Evolutionary conservation across 169 alveolate species (phyloP), one percentile per base, ranked within the genome.

Genomic region (Eimeria maxima): DNA sequence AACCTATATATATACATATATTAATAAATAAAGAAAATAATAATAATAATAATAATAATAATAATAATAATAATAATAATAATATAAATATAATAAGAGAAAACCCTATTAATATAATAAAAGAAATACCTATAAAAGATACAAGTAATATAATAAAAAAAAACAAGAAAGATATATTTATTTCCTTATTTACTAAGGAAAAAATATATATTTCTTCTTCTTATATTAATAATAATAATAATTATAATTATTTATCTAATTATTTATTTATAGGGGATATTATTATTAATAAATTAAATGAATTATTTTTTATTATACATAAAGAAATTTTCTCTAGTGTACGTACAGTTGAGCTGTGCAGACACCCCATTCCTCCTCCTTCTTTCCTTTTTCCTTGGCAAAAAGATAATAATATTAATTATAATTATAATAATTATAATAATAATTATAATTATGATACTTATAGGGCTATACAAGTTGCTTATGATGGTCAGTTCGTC

Each of bases 331-430:
- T 80, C 2, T 44, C 45, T 10, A 90, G 95, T 63, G 7, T 90
- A 24, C 81, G 71, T 65, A 13, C 81, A 6, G 83, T 90, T 4
- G 95, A 90, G n/a, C 53, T 90, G 27, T 90, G 95, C 65, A 63
- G 95, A 44, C 95, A 90, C 80, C 89, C 89, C 42, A 60, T 74
- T 44, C 95, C 95, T 11, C 95, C 95, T 3, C 71, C 47, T 0
- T 89, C 81, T 27, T 74, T 73, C 65, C 24, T 16, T 18, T 73
- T 74, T 90, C 65, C 57, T 22, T 44, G 63, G 89, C 84, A 73
- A n/a, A 16, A n/a, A 24, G 89, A 74, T 44, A n/a, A n/a, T n/a
- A n/a, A n/a, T n/a, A n/a, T n/a, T n/a, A n/a, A n/a, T n/a, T n/a
- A n/a, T n/a, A n/a, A n/a, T n/a, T n/a, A n/a, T n/a, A n/a, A n/a